Evolutionary conservation across 176 grass and related monocot species (phyloP), one percentile per base, ranked within the genome.

Genomic region (Saccharum officinarum): DNA sequence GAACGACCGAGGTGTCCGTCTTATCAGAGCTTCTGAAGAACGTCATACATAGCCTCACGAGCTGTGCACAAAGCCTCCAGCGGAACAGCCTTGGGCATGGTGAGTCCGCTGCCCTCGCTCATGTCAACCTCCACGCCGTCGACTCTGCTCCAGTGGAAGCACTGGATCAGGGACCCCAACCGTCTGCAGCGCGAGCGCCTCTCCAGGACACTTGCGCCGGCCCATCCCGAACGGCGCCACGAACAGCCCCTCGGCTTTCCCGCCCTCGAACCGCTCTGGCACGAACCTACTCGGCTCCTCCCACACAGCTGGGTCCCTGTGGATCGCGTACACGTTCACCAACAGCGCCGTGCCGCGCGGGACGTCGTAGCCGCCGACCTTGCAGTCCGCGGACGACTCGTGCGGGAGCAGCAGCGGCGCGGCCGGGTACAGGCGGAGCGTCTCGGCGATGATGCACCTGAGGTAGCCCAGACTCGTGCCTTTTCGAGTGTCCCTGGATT

Each of bases 191-290:
- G 85, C 87, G 0, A 94, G 18, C 18, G 15, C 45, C 57, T 94
- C 90, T 0, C 92, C 90, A 0, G 90, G 90, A 38, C 90, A 92
- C 73, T 67, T 78, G 71, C 87, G 83, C 36, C 90, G 78, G 12
- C 92, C 92, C 62, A 68, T 78, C 18, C 92, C 90, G 7, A 94
- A 94, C 5, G 90, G 73, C 41, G 87, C 31, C 77, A 74, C 71
- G 23, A 76, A n/a, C 39, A 28, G 52, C 30, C 37, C 78, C 1
- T 76, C 71, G 31, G 54, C 73, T 0, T 4, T 3, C 1, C 75
- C 85, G 2, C 0, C 17, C 40, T 73, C 78, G 55, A 95, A 95
- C 49, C 93, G 72, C 39, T 89, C 88, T 3, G 93, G 93, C 79
- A 26, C 73, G 83, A 95, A 92, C 65, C 68, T 20, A 11, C 1